Percentiles rank a stretch among this genome's conserved stretches.
phyloP scores from a whole-genome alignment of 2,329 filamentous ascomycete genomes.

The Ophiocordyceps camponoti-saundersi region DNA sequence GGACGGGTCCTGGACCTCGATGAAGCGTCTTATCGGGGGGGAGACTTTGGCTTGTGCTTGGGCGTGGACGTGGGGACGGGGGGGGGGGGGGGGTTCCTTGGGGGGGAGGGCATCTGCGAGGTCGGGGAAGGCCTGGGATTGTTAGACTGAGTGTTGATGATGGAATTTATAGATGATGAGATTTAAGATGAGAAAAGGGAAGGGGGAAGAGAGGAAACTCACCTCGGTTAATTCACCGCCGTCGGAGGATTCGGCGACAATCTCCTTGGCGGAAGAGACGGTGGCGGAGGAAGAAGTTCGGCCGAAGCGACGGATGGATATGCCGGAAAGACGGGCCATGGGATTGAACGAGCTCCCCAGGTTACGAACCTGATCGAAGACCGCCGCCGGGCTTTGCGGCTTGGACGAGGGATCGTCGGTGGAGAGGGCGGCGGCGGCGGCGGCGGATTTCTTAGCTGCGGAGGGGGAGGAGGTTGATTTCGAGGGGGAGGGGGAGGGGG shows the following conservation, averaged over 20 bases:
- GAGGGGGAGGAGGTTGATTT: slow-evolving; percentile 33
- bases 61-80: no score
- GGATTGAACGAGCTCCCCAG: slow-evolving; percentile 71
- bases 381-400: slow-evolving; percentile 28
- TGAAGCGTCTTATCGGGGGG: slow-evolving; percentile 55
- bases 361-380: slow-evolving; percentile 67
- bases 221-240: slow-evolving; percentile 41
- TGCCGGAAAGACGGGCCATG: slow-evolving; percentile 58
- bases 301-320: slow-evolving; percentile 64
- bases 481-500: slow-evolving; percentile 38
- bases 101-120: slow-evolving; percentile 36
- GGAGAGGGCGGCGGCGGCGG: slow-evolving; percentile 4
- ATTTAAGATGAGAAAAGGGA: background rate
- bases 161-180: no score
- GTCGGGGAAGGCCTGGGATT: slow-evolving; percentile 39
- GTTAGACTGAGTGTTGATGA: no score
- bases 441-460: background rate
- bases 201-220: slow-evolving; percentile 10
- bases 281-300: slow-evolving; percentile 25
- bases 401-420: background rate
- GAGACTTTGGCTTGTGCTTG: slow-evolving; percentile 25
- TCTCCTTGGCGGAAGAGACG: slow-evolving; percentile 14
- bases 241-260: slow-evolving; percentile 21
- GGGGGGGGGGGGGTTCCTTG: slow-evolving; percentile 23
- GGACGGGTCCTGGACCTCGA: slow-evolving; percentile 52